Conservation (phyloP, 176 grass and related monocot genomes). For the Guadua angustifolia region DNA sequence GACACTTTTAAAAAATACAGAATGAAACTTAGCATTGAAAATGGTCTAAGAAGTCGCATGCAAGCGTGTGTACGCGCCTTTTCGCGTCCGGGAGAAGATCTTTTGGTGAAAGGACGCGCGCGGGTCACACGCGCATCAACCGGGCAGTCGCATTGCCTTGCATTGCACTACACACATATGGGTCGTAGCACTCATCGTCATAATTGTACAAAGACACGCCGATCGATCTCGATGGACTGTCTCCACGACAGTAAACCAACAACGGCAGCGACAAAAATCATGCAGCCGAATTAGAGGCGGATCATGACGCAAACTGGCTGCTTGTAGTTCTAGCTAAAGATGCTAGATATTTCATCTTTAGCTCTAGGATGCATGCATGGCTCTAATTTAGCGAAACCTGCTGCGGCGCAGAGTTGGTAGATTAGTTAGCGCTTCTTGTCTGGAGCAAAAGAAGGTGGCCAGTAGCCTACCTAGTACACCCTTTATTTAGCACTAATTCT, state of each 20-base stretch:
- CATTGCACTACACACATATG: constrained; percentile 46
- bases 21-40: too few species aligned
- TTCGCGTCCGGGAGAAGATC: neutral
- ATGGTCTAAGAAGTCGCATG: too few species aligned
- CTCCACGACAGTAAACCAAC: constrained; percentile 39
- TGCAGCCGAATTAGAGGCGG: neutral
- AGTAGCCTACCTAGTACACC: too few species aligned
- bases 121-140: neutral
- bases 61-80: neutral
- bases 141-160: constrained; percentile 32
- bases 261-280: constrained; percentile 10
- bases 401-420: neutral
- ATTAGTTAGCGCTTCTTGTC: neutral
- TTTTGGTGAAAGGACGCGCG: neutral
- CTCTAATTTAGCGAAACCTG: neutral
- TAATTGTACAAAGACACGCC: constrained; percentile 20
- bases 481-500: neutral
- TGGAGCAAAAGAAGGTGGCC: neutral
- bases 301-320: neutral
- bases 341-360: neutral
- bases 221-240: constrained; percentile 48
- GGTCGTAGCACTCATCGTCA: constrained; percentile 23
- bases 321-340: neutral
- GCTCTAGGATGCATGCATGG: neutral
- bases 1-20: too few species aligned